Evolutionary conservation across 169 alveolate species (phyloP), one percentile per base, ranked within the genome.

Genomic region (Theileria orientalis): DNA sequence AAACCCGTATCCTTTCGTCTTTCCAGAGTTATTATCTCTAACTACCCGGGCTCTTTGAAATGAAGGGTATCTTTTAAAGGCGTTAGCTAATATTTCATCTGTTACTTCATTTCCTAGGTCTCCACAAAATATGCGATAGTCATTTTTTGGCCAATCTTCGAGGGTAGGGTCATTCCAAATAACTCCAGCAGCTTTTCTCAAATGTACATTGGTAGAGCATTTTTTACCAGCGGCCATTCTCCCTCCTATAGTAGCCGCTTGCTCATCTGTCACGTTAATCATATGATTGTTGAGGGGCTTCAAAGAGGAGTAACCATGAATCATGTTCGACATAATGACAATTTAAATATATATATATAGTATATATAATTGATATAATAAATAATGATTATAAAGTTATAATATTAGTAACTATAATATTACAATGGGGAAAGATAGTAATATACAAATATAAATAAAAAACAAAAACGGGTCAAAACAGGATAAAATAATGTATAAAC

Each of bases 81-180:
- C 97, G 74, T 93, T 96, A 19, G 98, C 94, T 59, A 98, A 88
- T n/a, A 95, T 92, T 56, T 97, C 99, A 61, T 96, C 99, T 35
- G 96, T 94, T 19, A 98, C 99, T 74, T 97, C 99, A 72, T 96
- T 96, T 13, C 99, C 99, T 59, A 98, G 80, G 87, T 98, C 97
- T 13, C 99, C 99, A 72, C 98, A 94, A 79, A 96, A 98, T 23
- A 97, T 91, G 75, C 99, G 91, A 90, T 91, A 96, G 82, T 98
- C 99, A 80, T 96, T 94, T 68, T 95, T 97, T 2, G 97, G 96
- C 99, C 99, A 98, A 37, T 97, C 99, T 54, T 94, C 97, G 56
- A 98, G 86, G 40, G 99, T 91, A 21, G 96, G 92, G 76, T 98
- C 99, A 63, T 93, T 95, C 99, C 99, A 98, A 16, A 94, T 92